Evolutionary conservation across 2,329 filamentous ascomycete species (phyloP), one percentile per base, ranked within the genome.

Genomic region (Penicillium glabrum): DNA sequence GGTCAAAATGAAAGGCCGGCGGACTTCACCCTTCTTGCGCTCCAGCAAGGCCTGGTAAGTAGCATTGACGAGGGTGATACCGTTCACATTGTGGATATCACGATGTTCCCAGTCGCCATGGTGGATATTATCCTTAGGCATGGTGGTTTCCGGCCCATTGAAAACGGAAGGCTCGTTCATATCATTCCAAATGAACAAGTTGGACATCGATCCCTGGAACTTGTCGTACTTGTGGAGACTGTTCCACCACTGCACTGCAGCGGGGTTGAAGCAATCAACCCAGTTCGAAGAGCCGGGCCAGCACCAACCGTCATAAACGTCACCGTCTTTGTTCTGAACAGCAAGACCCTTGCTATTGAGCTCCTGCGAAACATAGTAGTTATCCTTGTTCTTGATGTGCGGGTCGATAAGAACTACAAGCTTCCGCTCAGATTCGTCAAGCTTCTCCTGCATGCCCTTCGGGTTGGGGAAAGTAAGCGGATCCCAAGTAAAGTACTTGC

Each of bases 141-240:
- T 98, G 5, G 93, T 98, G 3, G 92, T 96, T 75, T 99, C 95
- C 0, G 95, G 95, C 0, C 95, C 95, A 72, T 98, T 98, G 81
- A 99, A 99, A 1, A 99, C 95, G 0, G 95, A 98, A 0, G 95
- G 95, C 78, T 99, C 95, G 72, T 97, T 98, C 95, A 99, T 99
- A 74, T 99, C 95, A 74, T 99, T 99, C 95, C 95, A 99, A 67
- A 99, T 86, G 75, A 91, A 97, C 0, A 91, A 88, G 74, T 98
- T 99, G 62, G 88, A 82, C 66, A 88, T 83, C 1, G 91, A 91
- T 47, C 92, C 93, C 74, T 91, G 90, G 82, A 97, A 99, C 41
- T 79, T 84, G 71, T 91, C 87, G 64, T 96, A 98, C 68, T 89
- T 88, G 83, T 96, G 98, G 11, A 98, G 83, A 3, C 82, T 78